Base-by-base conservation (phyloP, 2,329 filamentous ascomycete species). In the Rhynchosporium agropyri region DNA sequence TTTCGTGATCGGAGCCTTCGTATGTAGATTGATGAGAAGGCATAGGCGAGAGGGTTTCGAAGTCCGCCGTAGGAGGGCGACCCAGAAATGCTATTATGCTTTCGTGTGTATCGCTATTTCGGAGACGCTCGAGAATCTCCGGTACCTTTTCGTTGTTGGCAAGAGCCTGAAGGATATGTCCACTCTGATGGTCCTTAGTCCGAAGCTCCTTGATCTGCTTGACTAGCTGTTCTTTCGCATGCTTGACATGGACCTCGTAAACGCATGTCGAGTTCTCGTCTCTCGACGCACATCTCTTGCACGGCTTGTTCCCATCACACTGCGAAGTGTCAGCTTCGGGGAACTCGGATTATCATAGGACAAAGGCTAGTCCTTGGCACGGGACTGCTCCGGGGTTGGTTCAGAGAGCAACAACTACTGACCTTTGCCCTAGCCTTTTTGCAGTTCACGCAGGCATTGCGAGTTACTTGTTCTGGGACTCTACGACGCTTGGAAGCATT, bases 351-450 rank as follows among this genome's bases (percentile, higher is more conserved):
- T 10, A 20, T 20, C 1, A 45, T 4, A 53, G 29, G 12, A 36
- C 36, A n/a, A 20, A n/a, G 36, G 28, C 57, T 7, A 49, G 36
- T 10, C 31, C 56, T 48, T 58, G 20, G 46, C 40, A 40, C 55
- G 33, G 28, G 38, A 55, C 38, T 20, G 7, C 40, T 9, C n/a
- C 33, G 9, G 5, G 9, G 53, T 29, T 13, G 38, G 8, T 13
- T 28, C 20, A 20, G 20, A 43, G 36, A 48, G 36, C 26, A 45
- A 36, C n/a, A 31, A 26, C 7, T 3, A 67, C 69, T 61, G 62
- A 76, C 75, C 69, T 76, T 76, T 31, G 74, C 69, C 63, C 74
- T 69, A 20, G 74, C 73, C 55, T 74, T 75, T 61, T 75, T 76
- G 63, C 74, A 76, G 36, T 71, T 74, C 13, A 70, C 62, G 61